Conservation (phyloP, 2,329 filamentous ascomycete species). For the Pestalotiopsis sp. region DNA sequence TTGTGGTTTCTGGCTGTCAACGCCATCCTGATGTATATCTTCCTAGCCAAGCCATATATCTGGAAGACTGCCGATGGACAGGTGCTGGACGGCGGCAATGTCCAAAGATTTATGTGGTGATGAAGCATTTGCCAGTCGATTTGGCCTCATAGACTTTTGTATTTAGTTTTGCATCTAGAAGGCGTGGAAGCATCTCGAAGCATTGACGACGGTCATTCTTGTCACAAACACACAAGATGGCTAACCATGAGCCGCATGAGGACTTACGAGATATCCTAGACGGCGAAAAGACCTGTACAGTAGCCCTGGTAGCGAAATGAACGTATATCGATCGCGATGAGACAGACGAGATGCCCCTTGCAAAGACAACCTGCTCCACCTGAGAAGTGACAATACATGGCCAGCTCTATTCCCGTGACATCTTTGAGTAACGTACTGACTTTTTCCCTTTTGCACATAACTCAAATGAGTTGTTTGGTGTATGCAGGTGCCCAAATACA, state of each 20-base stretch:
- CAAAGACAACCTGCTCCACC: background rate
- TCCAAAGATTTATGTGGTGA: constrained; percentile 85
- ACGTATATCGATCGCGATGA: background rate
- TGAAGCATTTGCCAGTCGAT: background rate
- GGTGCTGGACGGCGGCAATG: constrained; percentile 54
- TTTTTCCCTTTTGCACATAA: too few species aligned
- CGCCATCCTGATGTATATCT: constrained; percentile 68
- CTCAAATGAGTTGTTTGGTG: too few species aligned
- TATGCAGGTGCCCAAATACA: too few species aligned
- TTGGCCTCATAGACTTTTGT: background rate
- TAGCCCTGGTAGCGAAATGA: background rate
- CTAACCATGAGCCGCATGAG: background rate
- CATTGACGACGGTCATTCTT: background rate
- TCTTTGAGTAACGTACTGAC: too few species aligned
- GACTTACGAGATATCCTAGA: background rate
- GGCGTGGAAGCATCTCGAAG: background rate
- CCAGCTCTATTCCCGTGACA: too few species aligned
- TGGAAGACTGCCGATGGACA: constrained; percentile 62
- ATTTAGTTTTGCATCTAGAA: background rate
- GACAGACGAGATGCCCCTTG: background rate
- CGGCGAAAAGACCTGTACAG: background rate
- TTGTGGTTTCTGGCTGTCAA: constrained; percentile 71
- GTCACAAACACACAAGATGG: background rate
- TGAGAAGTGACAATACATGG: too few species aligned
- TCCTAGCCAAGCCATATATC: constrained; percentile 67